Evolutionary conservation across 1,284 basidiomycete species (phyloP).

Genomic region (Cryptococcus jaspeensis): DNA sequence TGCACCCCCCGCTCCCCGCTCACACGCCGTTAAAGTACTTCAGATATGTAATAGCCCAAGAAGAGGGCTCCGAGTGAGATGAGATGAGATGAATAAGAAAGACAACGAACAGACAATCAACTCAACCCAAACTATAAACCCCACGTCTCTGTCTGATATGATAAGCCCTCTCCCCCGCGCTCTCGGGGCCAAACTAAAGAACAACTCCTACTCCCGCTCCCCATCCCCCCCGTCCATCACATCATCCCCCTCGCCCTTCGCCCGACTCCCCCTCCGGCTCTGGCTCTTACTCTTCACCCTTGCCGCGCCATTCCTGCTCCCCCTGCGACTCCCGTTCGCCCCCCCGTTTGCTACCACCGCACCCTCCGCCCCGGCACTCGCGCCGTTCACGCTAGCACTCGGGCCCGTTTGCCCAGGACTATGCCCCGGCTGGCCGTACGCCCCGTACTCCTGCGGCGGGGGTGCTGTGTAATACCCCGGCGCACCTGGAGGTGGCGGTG

Average conservation of each 20-base stretch:
- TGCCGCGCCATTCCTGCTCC: conserved; percentile 2
- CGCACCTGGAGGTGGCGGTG: neutral
- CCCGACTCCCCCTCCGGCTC: conserved; percentile 5
- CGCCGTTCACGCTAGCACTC: too few species aligned
- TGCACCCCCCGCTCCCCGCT: too few species aligned
- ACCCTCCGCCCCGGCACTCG: too few species aligned
- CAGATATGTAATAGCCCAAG: too few species aligned
- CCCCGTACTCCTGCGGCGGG: neutral
- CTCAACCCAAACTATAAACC: neutral
- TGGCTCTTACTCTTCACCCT: conserved; percentile 4
- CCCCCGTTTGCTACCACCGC: too few species aligned
- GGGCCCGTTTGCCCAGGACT: too few species aligned
- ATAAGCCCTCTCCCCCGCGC: neutral
- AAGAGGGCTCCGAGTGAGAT: too few species aligned
- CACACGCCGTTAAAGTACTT: too few species aligned
- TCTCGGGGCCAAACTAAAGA: neutral
- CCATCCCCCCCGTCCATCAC: too few species aligned
- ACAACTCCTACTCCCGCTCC: neutral
- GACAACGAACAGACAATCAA: neutral
- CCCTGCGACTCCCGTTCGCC: conserved; percentile 6
- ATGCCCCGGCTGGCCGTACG: too few species aligned
- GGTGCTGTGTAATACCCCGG: too few species aligned
- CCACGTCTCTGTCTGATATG: neutral
- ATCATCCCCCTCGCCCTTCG: conserved; percentile 9
- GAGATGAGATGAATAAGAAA: too few species aligned